Evolutionary conservation across 2,329 filamentous ascomycete genomes (phyloP), one percentile per base, ranked within the genome.

Genomic region (Trichoderma koningii): DNA sequence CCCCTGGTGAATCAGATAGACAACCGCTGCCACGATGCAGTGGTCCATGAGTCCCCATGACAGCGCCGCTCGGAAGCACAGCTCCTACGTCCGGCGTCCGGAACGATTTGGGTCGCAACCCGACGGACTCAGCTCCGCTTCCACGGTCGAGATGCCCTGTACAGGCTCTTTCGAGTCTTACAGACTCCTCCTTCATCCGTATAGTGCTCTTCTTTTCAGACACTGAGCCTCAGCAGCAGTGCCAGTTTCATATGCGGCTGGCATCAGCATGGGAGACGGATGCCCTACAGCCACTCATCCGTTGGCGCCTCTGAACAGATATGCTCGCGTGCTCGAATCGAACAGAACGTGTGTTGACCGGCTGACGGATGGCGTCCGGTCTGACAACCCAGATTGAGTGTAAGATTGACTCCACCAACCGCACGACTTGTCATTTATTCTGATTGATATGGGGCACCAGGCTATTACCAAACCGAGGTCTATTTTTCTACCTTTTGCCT

Each of bases 1-100:
- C 55, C 55, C 55, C 42, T 12, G 41, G 41, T 57, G 57, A 50
- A 61, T 61, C 57, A 61, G 57, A 61, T 61, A 61, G 19, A 62
- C 48, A 23, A 52, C 23, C 28, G n/a, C 23, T 45, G 30, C 26
- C 30, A 44, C 48, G 28, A 30, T 38, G 34, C 34, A 38, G 34
- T 38, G 34, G 34, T 38, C 34, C 34, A 5, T 23, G 7, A 14
- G 23, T 44, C 26, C 55, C 55, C 55, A 30, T 48, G 21, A 7
- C 42, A 19, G 14, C 23, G 28, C 19, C 42, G 34, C 52, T 47
- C 41, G 42, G 55, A 30, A 30, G 56, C 47, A 41, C 26, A 19
- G 14, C 45, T 19, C 48, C 48, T 30, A 26, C 45, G 30, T 23
- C 47, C 56, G 56, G 56, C 47, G 21, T 23, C 47, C 57, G 57